Base-by-base conservation (phyloP, 2,329 filamentous ascomycete genomes). In the Neophaeococcomyces aloes region DNA sequence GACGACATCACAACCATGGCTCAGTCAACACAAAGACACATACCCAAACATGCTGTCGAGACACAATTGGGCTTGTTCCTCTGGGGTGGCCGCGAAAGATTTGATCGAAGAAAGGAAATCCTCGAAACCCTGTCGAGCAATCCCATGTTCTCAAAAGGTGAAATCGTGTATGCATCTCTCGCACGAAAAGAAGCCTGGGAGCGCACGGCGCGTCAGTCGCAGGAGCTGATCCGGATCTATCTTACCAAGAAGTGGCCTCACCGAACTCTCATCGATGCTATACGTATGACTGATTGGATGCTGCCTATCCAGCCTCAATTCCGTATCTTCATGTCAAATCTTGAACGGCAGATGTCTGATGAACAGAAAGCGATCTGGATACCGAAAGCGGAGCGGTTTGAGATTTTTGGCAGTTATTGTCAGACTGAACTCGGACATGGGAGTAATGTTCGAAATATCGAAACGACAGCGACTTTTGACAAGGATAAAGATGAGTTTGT, bases 361-460 rank as follows among this genome's bases (percentile, higher is more conserved):
- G 53, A 56, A 42, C 54, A 56, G 33, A 50, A 53, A 29, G 46
- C 46, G 8, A 50, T 51, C 18, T 56, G 54, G 54, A 46, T 56
- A 8, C 54, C 54, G 11, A 54, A 52, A 39, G 52, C 52, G 10
- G 49, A 53, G 32, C 41, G 46, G 17, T 50, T 54, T 35, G 53
- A 56, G 39, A 59, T 60, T 23, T 51, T 56, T 19, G 58, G 59
- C 18, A 54, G 53, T 7, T 61, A 60, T 40, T 45, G 48, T 2
- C 59, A 61, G 43, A 61, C 59, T 1, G 59, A 61, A 44, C 48
- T 61, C 7, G 56, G 55, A n/a, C 59, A 61, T 49, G 59, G 59
- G 19, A 58, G 55, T 14, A 54, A 55, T 36, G 56, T 61, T 10
- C 46, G 52, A 15, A 59, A 57, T 7, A 56, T 61, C 25, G 56